Conservation (phyloP, 1,284 basidiomycete genomes). For the Austropuccinia psidii region DNA sequence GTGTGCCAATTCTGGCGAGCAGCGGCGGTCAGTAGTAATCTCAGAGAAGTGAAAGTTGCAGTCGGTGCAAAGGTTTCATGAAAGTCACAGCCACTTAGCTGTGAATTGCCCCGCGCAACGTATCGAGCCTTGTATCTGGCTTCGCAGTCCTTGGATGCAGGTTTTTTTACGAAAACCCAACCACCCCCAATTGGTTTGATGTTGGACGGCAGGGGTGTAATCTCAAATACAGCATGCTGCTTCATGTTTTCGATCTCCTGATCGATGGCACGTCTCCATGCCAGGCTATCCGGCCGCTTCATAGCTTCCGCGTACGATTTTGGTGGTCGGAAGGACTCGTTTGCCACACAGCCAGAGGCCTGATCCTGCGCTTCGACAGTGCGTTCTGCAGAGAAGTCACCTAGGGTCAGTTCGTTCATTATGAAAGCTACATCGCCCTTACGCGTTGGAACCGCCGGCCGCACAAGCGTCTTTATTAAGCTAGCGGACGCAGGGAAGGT, state of each 20-base stretch:
- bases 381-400: background rate
- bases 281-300: background rate
- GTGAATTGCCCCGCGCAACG: background rate
- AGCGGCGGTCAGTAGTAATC: background rate
- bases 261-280: background rate
- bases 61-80: conserved; percentile 13
- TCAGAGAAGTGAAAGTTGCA: background rate
- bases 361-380: background rate
- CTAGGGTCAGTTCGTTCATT: background rate
- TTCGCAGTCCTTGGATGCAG: background rate
- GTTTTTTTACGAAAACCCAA: conserved; percentile 3
- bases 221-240: background rate
- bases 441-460: too few species aligned
- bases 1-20: background rate
- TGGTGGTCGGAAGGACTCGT: background rate
- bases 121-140: background rate
- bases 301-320: background rate
- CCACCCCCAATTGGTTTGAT: background rate
- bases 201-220: background rate
- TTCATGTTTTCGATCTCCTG: conserved; percentile 1
- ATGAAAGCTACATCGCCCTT: too few species aligned
- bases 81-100: background rate
- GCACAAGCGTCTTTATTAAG: too few species aligned
- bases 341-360: background rate
- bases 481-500: too few species aligned